Evolutionary conservation across 2,329 filamentous ascomycete species (phyloP), one percentile per base, ranked within the genome.

Genomic region (Diaporthe nobilis): DNA sequence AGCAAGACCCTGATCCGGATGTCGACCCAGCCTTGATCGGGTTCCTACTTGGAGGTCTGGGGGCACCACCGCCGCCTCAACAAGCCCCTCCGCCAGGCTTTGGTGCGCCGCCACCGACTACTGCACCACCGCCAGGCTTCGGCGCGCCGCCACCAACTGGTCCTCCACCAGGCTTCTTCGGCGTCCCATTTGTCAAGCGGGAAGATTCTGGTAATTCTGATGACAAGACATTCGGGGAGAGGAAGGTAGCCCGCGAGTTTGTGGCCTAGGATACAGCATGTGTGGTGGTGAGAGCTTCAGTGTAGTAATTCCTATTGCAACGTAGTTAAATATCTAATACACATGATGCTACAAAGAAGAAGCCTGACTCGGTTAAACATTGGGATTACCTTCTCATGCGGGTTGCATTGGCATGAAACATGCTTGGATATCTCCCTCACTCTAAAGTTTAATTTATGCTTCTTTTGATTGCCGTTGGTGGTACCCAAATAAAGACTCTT

Each of bases 21-120:
- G 39, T 65, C 5, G 60, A 65, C 15, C 60, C 60, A 65, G 61
- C 61, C 42, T n/a, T 67, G 42, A 67, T 67, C 22, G 61, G 61
- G 28, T 37, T 67, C 61, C 20, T 49, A 10, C 42, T 67, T 8
- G 61, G 61, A 61, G 58, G 58, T 20, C 37, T 61, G 4, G 58
- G 37, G 37, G 22, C 39, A 12, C 60, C 61, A 22, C 22, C 57
- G n/a, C 15, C 42, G 25, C 17, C 61, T 28, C 37, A 17, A 4
- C 53, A 42, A 34, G 39, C 61, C 9, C 61, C 61, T 65, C 42
- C 61, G 0, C 39, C 25, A 7, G 39, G 25, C 42, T 49, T 49
- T 2, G 61, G 8, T 13, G 25, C 39, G 8, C 39, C 65, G 15
- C 63, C 65, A 1, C 25, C 63, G 20, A 44, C 37, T 12, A 39